Conservation (phyloP, 495 filamentous ascomycete species). For the Aspergillus taichungensis region DNA sequence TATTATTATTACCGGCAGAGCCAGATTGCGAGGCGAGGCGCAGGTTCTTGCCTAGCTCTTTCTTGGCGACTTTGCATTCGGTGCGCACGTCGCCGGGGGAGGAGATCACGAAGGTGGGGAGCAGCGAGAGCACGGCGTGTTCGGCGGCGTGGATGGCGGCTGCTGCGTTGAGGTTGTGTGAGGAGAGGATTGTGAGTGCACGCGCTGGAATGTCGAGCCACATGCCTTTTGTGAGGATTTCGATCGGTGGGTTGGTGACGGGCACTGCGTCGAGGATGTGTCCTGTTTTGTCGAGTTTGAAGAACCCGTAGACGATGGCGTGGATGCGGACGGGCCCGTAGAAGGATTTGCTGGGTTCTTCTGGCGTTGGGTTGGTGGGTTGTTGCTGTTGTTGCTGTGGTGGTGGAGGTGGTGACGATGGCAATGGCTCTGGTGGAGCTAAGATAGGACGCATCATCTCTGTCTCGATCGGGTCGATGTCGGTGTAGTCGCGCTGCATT, state of each 20-base stretch:
- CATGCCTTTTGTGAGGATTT: slow-evolving; percentile 79
- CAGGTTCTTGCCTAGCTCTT: slow-evolving; percentile 39
- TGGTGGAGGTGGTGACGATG: not conserved
- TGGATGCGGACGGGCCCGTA: slow-evolving; percentile 77
- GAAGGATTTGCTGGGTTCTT: slow-evolving; percentile 54
- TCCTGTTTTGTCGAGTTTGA: slow-evolving; percentile 78
- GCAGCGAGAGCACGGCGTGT: slow-evolving; percentile 76
- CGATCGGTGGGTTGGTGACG: slow-evolving; percentile 87
- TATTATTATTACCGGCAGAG: slow-evolving; percentile 2
- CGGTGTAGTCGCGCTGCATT: slow-evolving; percentile 86
- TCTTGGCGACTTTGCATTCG: slow-evolving; percentile 87
- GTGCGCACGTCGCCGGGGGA: slow-evolving; percentile 85
- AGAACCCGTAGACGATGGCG: slow-evolving; percentile 87
- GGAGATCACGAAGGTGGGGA: slow-evolving; percentile 83
- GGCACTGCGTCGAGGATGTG: slow-evolving; percentile 86
- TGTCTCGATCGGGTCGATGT: slow-evolving; percentile 87
- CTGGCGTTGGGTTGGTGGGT: not conserved
- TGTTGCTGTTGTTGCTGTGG: no score
- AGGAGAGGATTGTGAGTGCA: slow-evolving; percentile 70
- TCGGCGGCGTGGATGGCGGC: slow-evolving; percentile 92
- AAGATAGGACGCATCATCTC: slow-evolving; percentile 67
- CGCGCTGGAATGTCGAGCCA: slow-evolving; percentile 85
- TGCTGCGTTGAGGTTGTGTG: slow-evolving; percentile 66
- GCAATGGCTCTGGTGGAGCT: slow-evolving; percentile 18
- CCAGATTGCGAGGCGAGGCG: slow-evolving; percentile 14